Evolutionary conservation across 1,284 basidiomycete species (phyloP), one percentile per base, ranked within the genome.

Genomic region (Butyriboletus appendiculatus): DNA sequence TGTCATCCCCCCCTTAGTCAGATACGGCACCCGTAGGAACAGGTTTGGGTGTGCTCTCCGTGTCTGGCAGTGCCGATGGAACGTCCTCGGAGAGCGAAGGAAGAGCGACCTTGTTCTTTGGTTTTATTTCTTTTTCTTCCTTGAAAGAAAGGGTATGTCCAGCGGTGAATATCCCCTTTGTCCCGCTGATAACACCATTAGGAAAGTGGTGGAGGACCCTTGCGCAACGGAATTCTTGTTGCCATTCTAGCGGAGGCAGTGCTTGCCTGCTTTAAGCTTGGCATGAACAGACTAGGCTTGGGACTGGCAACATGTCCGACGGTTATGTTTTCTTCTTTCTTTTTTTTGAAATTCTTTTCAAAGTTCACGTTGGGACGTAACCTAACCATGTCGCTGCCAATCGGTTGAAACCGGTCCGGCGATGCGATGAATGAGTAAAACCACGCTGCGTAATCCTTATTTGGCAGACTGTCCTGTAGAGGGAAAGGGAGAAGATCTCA

Each of bases 161-260:
- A 24, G 46, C 35, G 45, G 45, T 32, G 30, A 32, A 62, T 53
- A 55, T 55, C 54, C 45, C 48, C 47, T 41, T 54, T 24, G 39
- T 59, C 44, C 47, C 38, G 59, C 37, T 35, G 47, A 53, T 67
- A 66, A 62, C 54, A 54, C 59, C 63, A 57, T 64, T 52, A 56
- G 57, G 64, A 63, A 68, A 20, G 59, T 47, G 48, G 30, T 52
- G 33, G 32, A 40, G 35, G 38, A 50, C 48, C 35, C 47, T 46
- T 30, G 24, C 46, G 45, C 22, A 44, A 61, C 26, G 22, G 44
- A 55, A 48, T 59, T 66, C 59, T 33, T 34, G 48, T 53, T 59
- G 45, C 58, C 51, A 40, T 60, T 48, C 55, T 45, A 20, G 56
- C 40, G 7, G 43, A 51, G 62, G 67, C 67, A 43, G 59, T 66